Conservation (phyloP, 139 green algal species). For the Tetraselmis chui region DNA sequence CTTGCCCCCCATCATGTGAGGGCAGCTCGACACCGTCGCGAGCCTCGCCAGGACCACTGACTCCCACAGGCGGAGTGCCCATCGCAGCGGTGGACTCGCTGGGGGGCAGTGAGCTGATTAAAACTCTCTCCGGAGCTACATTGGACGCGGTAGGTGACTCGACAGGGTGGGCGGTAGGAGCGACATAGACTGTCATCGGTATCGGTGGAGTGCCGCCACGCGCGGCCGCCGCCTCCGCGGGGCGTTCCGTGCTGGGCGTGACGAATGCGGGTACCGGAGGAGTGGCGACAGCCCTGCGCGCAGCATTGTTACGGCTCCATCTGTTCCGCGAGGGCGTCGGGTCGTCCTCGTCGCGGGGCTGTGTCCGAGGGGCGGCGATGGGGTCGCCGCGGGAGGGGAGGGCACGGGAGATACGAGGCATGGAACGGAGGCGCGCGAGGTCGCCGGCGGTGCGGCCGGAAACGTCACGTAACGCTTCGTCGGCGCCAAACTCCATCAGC, state of each 20-base stretch:
- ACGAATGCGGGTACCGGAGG: background rate
- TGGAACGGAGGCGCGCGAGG: background rate
- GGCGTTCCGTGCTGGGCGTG: background rate
- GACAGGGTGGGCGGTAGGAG: too few species aligned
- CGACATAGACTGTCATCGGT: background rate
- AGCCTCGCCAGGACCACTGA: too few species aligned
- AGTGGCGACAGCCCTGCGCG: background rate
- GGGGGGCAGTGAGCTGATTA: too few species aligned
- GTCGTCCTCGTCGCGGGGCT: background rate
- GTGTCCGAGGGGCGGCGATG: background rate
- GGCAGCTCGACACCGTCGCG: too few species aligned
- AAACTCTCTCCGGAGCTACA: too few species aligned
- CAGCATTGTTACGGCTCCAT: background rate
- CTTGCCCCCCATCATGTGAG: too few species aligned
- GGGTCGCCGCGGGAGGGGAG: background rate
- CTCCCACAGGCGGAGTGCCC: too few species aligned
- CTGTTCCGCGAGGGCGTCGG: background rate
- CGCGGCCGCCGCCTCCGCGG: too few species aligned
- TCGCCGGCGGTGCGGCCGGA: background rate
- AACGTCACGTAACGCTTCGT: background rate
- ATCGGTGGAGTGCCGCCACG: background rate
- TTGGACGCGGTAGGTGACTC: too few species aligned
- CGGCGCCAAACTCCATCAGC: background rate
- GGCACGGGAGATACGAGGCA: background rate
- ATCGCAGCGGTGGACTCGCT: too few species aligned